Conservation (phyloP, 331 rosid species). For the Stylosanthes scabra region DNA sequence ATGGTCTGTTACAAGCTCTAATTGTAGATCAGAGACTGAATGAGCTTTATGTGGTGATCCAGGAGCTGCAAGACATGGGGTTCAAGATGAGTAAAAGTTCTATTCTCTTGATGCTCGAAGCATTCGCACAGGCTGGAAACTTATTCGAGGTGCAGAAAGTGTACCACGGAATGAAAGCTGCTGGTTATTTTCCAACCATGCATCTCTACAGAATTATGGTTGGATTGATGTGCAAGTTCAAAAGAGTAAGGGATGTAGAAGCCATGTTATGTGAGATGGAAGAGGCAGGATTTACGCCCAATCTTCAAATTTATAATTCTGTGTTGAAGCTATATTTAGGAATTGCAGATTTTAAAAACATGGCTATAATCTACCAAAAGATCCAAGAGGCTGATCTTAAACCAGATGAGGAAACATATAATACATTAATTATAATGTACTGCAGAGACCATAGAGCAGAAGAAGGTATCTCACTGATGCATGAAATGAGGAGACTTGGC, state of each 20-base stretch:
- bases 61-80: constrained; percentile 97
- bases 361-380: constrained; percentile 63
- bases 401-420: constrained; percentile 87
- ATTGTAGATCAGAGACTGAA: constrained; percentile 77
- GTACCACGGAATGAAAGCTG: constrained; percentile 95
- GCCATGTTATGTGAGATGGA: constrained; percentile 85
- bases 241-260: constrained; percentile 78
- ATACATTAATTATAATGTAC: constrained; percentile 80
- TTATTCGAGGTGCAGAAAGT: constrained; percentile 92
- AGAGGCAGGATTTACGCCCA: constrained; percentile 88
- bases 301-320: constrained; percentile 76
- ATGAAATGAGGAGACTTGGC: constrained; percentile 76
- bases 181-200: constrained; percentile 93
- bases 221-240: constrained; percentile 71
- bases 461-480: constrained; percentile 85
- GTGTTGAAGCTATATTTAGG: constrained; percentile 71
- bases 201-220: constrained; percentile 84
- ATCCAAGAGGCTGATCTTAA: constrained; percentile 69
- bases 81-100: constrained; percentile 90
- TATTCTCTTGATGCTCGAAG: constrained; percentile 86
- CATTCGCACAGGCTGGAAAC: constrained; percentile 81
- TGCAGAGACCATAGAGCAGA: constrained; percentile 90
- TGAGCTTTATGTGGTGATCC: constrained; percentile 84
- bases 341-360: constrained; percentile 72
- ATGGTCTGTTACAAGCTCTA: constrained; percentile 82